Base-by-base conservation (phyloP, 768 basidiomycete genomes). In the Auricularia sp. region DNA sequence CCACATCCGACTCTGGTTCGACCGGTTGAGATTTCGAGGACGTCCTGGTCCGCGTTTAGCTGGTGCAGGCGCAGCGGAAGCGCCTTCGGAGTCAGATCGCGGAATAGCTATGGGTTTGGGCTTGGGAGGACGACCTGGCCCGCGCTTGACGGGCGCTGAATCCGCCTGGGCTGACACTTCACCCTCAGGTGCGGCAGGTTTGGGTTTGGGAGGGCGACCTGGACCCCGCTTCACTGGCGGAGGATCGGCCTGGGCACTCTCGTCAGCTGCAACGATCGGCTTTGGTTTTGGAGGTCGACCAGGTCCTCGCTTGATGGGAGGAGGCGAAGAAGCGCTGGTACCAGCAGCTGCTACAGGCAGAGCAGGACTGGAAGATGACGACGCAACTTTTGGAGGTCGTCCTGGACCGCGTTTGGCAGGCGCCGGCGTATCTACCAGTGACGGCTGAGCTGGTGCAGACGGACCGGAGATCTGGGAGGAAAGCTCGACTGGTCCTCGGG, bases 401-500 rank as follows among this genome's bases (percentile, higher is more conserved):
- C 47, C 47, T 6, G 47, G 47, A 6, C 47, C 47, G 16, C 47
- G 47, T 51, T 51, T 51, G 47, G 35, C 47, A 33, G 43, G 33
- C 2, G 23, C 16, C 6, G 29, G 18, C 21, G 36, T 5, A 18
- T 23, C 14, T 18, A 18, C 47, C 6, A 18, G 47, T 10, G 47
- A 51, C 14, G 47, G 47, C 21, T 58, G 39, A 18, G 47, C 1
- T 51, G 47, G 47, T 11, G 47, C 1, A 51, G 47, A 18, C 21
- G 47, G 47, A 18, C 1, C 10, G 21, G 7, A 16, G 47, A 18
- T 21, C 14, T 16, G 47, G 6, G 47, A 6, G 18, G 47, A 6
- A 18, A 21, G 47, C 18, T 21, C 11, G 6, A 51, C 16, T 8
- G 47, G 47, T 51, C 47, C 47, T 6, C 21, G 14, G 21, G 85